Evolutionary conservation across 2,329 filamentous ascomycete genomes (phyloP).

Genomic region (Madurella fahalii): DNA sequence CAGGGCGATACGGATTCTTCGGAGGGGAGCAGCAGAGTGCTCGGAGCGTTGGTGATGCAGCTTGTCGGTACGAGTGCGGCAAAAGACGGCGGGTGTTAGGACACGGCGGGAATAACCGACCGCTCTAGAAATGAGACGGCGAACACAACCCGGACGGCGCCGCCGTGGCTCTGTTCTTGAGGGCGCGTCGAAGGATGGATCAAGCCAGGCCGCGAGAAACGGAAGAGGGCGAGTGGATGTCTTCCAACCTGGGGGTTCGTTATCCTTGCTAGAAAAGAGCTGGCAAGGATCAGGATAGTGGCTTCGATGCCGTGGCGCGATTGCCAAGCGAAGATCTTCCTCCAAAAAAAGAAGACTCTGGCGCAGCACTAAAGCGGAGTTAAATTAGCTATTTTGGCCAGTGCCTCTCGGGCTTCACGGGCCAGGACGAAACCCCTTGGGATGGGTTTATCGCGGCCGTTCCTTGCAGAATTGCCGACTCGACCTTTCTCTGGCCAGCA

Average conservation of each 20-base stretch:
- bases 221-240: not conserved
- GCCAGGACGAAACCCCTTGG: no score
- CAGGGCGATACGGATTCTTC: not conserved
- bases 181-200: not conserved
- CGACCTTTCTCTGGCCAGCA: no score
- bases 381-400: not conserved
- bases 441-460: no score
- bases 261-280: not conserved
- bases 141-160: not conserved
- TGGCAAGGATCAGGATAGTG: not conserved
- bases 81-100: conserved; percentile 9
- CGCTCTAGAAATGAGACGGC: not conserved
- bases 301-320: not conserved
- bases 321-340: not conserved
- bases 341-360: not conserved
- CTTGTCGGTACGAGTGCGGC: conserved; percentile 7
- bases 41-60: conserved; percentile 1
- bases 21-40: not conserved
- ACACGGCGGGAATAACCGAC: not conserved
- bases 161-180: not conserved
- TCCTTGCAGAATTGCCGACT: no score
- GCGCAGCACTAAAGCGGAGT: not conserved
- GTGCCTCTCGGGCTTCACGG: no score
- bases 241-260: no score
- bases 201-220: not conserved